A percentile compares a stretch with the other conserved stretches of the same genome.
Conservation (phyloP, 169 alveolate genomes). For the Cyclospora cayetanensis region DNA sequence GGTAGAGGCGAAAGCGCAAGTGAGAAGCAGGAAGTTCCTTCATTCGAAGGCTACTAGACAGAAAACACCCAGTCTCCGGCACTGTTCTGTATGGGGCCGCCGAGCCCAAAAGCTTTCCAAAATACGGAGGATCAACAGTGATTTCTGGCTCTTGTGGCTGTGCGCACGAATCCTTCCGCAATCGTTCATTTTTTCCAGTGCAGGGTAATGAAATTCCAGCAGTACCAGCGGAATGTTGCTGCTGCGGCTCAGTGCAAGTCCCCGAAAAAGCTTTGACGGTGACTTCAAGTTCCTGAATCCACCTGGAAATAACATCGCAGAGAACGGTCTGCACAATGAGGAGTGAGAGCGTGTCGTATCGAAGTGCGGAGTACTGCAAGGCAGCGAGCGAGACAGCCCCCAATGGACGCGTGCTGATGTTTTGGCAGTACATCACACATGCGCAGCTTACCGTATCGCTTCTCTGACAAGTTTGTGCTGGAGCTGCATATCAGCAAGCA, state of each 20-base stretch:
- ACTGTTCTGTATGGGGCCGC: too few relatives aligned
- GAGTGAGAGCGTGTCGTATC: not conserved
- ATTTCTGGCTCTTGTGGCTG: not conserved
- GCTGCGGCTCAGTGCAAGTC: not conserved
- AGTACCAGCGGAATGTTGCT: not conserved
- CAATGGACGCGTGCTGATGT: not conserved
- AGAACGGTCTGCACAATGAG: not conserved
- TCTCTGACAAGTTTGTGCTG: constrained; percentile 55
- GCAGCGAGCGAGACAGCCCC: not conserved
- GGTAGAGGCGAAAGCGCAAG: constrained; percentile 37
- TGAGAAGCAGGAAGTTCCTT: not conserved
- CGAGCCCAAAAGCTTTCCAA: not conserved
- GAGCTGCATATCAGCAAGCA: not conserved
- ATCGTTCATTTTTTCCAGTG: not conserved
- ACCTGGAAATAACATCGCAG: constrained; percentile 11
- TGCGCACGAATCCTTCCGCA: not conserved
- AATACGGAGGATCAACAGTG: not conserved
- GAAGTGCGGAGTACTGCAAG: not conserved
- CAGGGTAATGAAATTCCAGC: not conserved
- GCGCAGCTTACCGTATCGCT: not conserved
- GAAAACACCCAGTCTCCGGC: not conserved
- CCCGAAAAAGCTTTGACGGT: constrained; percentile 16
- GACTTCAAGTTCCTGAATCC: constrained; percentile 51
- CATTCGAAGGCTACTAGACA: not conserved
- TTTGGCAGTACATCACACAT: not conserved